phyloP scores from a whole-genome alignment of 306 rosid species.

The Pterocarpus santalinus region DNA sequence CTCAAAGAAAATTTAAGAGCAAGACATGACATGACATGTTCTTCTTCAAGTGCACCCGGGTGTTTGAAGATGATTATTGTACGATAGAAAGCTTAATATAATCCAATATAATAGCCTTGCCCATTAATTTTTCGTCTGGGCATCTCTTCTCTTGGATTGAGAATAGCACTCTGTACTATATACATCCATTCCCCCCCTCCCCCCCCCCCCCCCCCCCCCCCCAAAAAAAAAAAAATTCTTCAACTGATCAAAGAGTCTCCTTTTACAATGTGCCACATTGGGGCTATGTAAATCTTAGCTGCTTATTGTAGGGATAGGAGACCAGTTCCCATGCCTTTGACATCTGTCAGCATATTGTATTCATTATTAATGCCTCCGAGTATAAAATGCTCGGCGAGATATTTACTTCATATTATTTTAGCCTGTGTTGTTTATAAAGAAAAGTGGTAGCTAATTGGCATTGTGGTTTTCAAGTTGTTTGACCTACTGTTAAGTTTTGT shows the following conservation, averaged over 20 bases:
- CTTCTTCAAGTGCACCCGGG: constrained; percentile 32
- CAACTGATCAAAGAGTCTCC: constrained; percentile 52
- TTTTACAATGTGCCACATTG: constrained; percentile 49
- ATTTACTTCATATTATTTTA: constrained; percentile 55
- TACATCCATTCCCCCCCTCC: constrained; percentile 43
- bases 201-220: no score
- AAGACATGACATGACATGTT: constrained; percentile 60
- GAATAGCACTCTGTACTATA: constrained; percentile 61
- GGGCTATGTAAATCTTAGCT: constrained; percentile 73
- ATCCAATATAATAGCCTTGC: constrained; percentile 61
- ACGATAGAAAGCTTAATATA: constrained; percentile 46
- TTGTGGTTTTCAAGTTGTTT: constrained; percentile 43
- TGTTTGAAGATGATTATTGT: constrained; percentile 39
- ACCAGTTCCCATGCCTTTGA: constrained; percentile 48
- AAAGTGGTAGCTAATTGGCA: constrained; percentile 50
- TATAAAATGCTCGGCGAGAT: constrained; percentile 69
- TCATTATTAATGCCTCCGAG: constrained; percentile 72
- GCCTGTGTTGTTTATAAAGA: constrained; percentile 50
- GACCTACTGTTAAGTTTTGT: background rate
- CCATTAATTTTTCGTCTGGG: constrained; percentile 73
- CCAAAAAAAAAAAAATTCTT: background rate
- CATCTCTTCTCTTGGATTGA: constrained; percentile 47
- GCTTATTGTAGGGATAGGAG: constrained; percentile 52
- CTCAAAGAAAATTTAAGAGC: constrained; percentile 85
- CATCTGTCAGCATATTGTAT: constrained; percentile 60